These are phyloP conservation scores for Naganishia randhawae DNA, from an alignment of 768 basidiomycete species.

Conservation along the genomic window DNA sequence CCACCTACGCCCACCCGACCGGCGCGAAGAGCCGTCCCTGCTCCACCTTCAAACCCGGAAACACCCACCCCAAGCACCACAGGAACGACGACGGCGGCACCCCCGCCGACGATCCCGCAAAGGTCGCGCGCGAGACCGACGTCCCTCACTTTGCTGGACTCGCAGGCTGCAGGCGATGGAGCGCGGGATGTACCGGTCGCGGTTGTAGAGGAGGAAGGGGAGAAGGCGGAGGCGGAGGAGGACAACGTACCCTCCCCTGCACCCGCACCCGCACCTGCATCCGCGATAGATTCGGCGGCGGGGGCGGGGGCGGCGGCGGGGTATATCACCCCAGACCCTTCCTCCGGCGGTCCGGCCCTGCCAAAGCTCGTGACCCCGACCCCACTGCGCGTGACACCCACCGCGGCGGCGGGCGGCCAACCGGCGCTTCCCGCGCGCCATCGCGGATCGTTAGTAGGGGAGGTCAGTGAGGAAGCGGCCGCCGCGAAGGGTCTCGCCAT, in stretches of 20 bases:
- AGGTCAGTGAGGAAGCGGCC: neutral
- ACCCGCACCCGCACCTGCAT: too few species aligned
- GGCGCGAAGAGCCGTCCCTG: conserved; percentile 20
- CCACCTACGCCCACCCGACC: conserved; percentile 25
- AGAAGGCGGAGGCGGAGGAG: neutral
- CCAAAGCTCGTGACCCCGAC: conserved; percentile 4
- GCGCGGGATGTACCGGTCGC: too few species aligned
- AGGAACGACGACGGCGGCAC: neutral
- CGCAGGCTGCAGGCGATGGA: too few species aligned
- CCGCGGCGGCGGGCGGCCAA: neutral
- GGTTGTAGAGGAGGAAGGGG: neutral
- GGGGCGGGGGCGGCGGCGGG: neutral
- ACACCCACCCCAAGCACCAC: too few species aligned
- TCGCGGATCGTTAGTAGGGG: too few species aligned
- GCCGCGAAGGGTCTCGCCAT: neutral
- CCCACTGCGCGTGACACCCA: neutral
- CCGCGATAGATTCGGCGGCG: too few species aligned
- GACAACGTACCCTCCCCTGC: too few species aligned
- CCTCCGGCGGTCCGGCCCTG: neutral
- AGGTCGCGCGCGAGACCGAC: conserved; percentile 1
- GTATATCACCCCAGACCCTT: neutral
- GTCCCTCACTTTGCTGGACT: conserved; percentile 1
- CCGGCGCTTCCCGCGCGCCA: conserved; percentile 1
- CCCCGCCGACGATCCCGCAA: conserved; percentile 8
- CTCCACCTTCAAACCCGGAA: conserved; percentile 1